These are phyloP conservation scores for Acer saccharum DNA, from an alignment of 345 rosid species.

Conservation along the genomic window DNA sequence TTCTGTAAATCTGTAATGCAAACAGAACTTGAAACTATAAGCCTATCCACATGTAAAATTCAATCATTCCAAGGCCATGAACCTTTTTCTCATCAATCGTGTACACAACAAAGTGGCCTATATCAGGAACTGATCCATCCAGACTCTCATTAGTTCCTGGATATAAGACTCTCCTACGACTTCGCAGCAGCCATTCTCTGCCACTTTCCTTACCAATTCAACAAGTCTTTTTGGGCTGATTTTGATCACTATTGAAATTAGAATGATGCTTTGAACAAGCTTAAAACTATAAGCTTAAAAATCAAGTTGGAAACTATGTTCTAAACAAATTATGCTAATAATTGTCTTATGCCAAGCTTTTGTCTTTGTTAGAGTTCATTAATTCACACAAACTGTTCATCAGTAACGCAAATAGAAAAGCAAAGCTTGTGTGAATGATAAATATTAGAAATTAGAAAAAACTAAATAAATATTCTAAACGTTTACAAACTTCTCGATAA, in stretches of 20 bases:
- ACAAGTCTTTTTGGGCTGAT: background rate
- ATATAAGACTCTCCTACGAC: constrained; percentile 13
- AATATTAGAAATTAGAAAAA: too few relatives aligned
- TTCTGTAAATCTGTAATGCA: too few relatives aligned
- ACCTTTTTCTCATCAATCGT: too few relatives aligned
- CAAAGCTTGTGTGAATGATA: background rate
- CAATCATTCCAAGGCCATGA: too few relatives aligned
- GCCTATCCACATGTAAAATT: too few relatives aligned
- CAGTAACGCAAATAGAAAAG: background rate
- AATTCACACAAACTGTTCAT: background rate
- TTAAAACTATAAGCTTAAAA: too few relatives aligned
- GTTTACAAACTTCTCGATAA: background rate
- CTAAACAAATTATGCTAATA: too few relatives aligned
- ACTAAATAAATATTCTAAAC: too few relatives aligned
- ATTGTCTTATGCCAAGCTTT: background rate
- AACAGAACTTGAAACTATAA: too few relatives aligned
- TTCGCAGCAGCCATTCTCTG: constrained; percentile 14
- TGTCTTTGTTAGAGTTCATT: background rate
- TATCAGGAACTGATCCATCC: too few relatives aligned
- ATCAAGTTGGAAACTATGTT: background rate
- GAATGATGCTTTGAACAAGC: background rate
- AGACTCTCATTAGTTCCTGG: constrained; percentile 7
- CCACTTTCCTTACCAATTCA: constrained; percentile 19
- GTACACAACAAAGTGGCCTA: too few relatives aligned
- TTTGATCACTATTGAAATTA: background rate